Base-by-base conservation (phyloP, 495 filamentous ascomycete genomes). In the Penicillium dipodomyicola region DNA sequence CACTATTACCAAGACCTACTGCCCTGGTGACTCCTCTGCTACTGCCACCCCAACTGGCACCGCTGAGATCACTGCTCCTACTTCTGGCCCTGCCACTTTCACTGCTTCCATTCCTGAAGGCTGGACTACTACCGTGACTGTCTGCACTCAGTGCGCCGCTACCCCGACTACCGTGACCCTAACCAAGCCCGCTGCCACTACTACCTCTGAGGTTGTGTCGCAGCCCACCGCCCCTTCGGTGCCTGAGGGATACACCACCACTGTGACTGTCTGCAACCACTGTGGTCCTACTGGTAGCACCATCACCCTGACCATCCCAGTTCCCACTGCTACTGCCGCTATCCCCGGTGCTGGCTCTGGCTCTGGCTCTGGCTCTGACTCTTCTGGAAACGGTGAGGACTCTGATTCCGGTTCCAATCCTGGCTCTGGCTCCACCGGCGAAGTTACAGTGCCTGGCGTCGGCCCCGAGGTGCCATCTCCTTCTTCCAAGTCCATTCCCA, bases 111-210 rank as follows among this genome's bases (percentile, higher is more conserved):
- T 77, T 7, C 74, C 74, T 3, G 69, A 74, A 42, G 76, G 76
- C 55, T 80, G 77, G 73, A 76, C 72, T 23, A 75, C 74, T 11
- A 79, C 74, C n/a, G 75, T 74, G 9, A 74, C 71, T n/a, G 72
- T 75, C 42, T 81, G 78, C 73, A 75, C 68, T 8, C 64, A 71
- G 9, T 80, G 77, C 57, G 74, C 66, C 30, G 64, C 73, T 22
- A 73, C 69, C 11, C 69, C 74, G 0, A 71, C 70, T 1, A 69
- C 73, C 5, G 71, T 77, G 44, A 80, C 75, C n/a, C 63, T 79
- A 42, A 80, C 77, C 37, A 48, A 71, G 42, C 76, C 76, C 27
- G 51, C 46, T 37, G 30, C 58, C 14, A 57, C 54, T 17, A 40
- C 61, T 12, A 25, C 61, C 4, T 51, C 52, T 10, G 41, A 57